Evolutionary conservation across 768 basidiomycete genomes (phyloP), one percentile per base, ranked within the genome.

Genomic region (Cystobasidium tubakii): DNA sequence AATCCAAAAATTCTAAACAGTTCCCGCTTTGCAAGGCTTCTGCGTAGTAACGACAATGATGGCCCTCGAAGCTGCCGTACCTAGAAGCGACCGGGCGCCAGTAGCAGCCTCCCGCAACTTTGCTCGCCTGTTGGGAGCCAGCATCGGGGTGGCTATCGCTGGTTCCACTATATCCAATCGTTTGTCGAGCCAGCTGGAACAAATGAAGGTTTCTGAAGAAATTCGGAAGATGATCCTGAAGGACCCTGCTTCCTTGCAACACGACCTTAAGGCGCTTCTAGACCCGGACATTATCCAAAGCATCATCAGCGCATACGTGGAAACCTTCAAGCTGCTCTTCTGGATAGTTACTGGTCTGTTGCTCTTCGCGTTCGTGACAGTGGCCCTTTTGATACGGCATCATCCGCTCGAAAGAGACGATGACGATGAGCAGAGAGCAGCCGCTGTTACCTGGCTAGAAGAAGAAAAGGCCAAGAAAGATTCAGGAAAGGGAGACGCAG

Each of bases 371-470:
- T 70, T 70, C 46, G 6, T 70, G 15, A 46, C 33, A 4, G 23
- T 21, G 3, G 66, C 25, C 2, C 31, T 29, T 23, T 9, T 53
- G n/a, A 19, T 70, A 15, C 3, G 66, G 19, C 34, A n/a, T 31
- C 46, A 54, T 33, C 12, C 43, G 21, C 66, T 70, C 46, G 50
- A 23, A 46, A n/a, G 39, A 19, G 46, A 54, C 10, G 66, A 70
- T 34, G 66, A 70, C 33, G 66, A 70, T 7, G 46, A 27, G 27
- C 66, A 70, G 46, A 70, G 54, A 27, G 46, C 25, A 13, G 66
- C 66, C 29, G 66, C 25, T 4, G 54, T 27, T 29, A 33, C 17
- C 15, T 70, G 66, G 66, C 50, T 70, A 25, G 66, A 17, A 15
- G 66, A 54, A 50, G 21, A 70, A 33, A 31, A 70, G 53, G 50